These are phyloP conservation scores for Urtica urens DNA, from an alignment of 306 rosid species.

Conservation along the genomic window DNA sequence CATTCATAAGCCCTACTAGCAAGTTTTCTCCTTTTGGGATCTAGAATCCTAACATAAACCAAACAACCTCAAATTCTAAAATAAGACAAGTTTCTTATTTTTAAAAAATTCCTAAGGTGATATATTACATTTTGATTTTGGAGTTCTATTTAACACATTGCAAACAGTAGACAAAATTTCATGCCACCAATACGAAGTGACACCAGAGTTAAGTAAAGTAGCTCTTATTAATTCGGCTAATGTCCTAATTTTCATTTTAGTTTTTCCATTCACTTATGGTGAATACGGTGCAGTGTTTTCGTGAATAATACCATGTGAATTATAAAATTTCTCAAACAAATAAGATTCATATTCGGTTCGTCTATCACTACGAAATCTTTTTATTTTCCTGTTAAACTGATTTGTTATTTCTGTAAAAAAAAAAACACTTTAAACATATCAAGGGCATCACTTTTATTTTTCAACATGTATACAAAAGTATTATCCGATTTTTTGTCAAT, in stretches of 20 bases:
- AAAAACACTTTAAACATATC: constrained; percentile 4
- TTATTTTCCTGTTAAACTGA: not conserved
- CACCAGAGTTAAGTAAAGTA: not conserved
- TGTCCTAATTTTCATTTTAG: not conserved
- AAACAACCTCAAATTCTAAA: constrained; percentile 1
- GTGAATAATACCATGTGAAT: not conserved
- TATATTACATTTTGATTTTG: not conserved
- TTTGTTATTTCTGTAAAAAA: not conserved
- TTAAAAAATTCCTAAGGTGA: not conserved
- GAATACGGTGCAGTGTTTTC: not conserved
- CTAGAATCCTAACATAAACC: not conserved
- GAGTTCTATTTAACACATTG: not conserved
- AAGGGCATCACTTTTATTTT: constrained; percentile 1
- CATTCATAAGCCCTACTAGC: not conserved
- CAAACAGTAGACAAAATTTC: not conserved
- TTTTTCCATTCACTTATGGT: not conserved
- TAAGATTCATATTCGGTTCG: not conserved
- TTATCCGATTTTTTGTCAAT: not conserved
- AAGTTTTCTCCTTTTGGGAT: not conserved
- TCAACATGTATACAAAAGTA: not conserved
- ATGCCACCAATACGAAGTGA: not conserved
- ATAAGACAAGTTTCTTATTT: not conserved
- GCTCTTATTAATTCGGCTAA: not conserved
- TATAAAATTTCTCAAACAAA: not conserved
- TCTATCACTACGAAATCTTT: constrained; percentile 1